Conservation (phyloP, 139 green algal species). For the Chlamydomonas sp. region DNA sequence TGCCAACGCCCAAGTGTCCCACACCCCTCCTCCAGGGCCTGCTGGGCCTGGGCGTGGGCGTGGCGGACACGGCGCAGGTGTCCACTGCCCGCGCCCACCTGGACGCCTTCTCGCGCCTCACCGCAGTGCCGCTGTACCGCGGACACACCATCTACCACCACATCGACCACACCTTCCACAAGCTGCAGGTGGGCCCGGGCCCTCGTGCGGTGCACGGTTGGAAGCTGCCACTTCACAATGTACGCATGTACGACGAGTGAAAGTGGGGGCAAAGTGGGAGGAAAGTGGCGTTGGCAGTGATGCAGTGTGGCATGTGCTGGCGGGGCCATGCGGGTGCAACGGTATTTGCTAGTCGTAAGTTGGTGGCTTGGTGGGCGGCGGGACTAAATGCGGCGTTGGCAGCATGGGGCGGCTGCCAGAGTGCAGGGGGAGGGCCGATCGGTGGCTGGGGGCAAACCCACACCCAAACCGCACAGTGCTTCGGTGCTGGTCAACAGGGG, state of each 20-base stretch:
- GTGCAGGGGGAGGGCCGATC: too few relatives aligned
- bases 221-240: neutral
- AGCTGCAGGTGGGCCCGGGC: conserved; percentile 41
- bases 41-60: conserved; percentile 48
- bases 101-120: conserved; percentile 47
- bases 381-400: too few relatives aligned
- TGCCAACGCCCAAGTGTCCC: neutral
- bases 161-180: conserved; percentile 53
- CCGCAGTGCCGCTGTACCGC: conserved; percentile 58
- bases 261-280: too few relatives aligned
- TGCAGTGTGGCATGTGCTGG: too few relatives aligned
- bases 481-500: too few relatives aligned
- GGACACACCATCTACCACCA: conserved; percentile 66
- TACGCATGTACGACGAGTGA: neutral
- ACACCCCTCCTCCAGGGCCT: conserved; percentile 28
- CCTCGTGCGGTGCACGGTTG: neutral
- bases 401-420: too few relatives aligned
- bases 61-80: conserved; percentile 40
- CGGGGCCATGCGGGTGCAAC: too few relatives aligned
- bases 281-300: too few relatives aligned
- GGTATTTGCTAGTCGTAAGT: too few relatives aligned
- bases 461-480: too few relatives aligned
- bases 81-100: conserved; percentile 49
- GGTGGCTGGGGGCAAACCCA: too few relatives aligned
- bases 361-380: too few relatives aligned